These are phyloP conservation scores for Kockiozyma suomiensis DNA, from an alignment of 805 yeast genomes.

Conservation along the genomic window DNA sequence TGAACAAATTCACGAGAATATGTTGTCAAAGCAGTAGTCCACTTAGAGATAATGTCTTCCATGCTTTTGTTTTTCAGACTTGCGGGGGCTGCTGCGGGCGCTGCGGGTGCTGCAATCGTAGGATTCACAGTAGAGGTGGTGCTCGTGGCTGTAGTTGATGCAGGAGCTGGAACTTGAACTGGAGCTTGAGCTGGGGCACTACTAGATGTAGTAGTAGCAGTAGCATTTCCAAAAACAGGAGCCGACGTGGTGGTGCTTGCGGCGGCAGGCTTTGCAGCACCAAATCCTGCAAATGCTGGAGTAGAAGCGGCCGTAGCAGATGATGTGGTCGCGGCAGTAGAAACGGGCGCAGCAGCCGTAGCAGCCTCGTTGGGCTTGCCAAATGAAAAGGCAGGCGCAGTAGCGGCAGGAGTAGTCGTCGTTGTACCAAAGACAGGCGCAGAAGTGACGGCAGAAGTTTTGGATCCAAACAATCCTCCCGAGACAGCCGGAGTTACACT, in stretches of 20 bases:
- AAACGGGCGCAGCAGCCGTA: background rate
- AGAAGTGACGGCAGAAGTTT: constrained; percentile 29
- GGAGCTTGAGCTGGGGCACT: background rate
- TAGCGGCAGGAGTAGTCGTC: constrained; percentile 9
- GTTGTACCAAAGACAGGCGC: constrained; percentile 24
- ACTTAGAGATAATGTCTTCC: constrained; percentile 87
- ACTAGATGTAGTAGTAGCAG: constrained; percentile 16
- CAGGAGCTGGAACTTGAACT: no score
- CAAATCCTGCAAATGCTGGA: constrained; percentile 10
- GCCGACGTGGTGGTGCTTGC: constrained; percentile 16
- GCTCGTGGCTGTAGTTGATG: constrained; percentile 7
- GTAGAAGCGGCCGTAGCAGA: constrained; percentile 18
- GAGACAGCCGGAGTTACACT: background rate
- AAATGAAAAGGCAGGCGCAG: constrained; percentile 5
- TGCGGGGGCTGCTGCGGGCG: constrained; percentile 37
- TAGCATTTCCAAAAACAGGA: constrained; percentile 15
- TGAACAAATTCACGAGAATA: constrained; percentile 73
- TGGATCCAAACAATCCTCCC: background rate
- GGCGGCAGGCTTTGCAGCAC: constrained; percentile 10
- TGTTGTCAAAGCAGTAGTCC: constrained; percentile 83
- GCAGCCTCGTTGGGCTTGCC: constrained; percentile 11
- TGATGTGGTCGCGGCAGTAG: constrained; percentile 21
- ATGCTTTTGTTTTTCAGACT: constrained; percentile 85
- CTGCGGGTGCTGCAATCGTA: background rate
- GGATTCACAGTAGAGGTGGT: no score